Percentiles rank a stretch among this genome's conserved stretches.
phyloP scores from a whole-genome alignment of 345 rosid genomes.

The Aquilaria sinensis region DNA sequence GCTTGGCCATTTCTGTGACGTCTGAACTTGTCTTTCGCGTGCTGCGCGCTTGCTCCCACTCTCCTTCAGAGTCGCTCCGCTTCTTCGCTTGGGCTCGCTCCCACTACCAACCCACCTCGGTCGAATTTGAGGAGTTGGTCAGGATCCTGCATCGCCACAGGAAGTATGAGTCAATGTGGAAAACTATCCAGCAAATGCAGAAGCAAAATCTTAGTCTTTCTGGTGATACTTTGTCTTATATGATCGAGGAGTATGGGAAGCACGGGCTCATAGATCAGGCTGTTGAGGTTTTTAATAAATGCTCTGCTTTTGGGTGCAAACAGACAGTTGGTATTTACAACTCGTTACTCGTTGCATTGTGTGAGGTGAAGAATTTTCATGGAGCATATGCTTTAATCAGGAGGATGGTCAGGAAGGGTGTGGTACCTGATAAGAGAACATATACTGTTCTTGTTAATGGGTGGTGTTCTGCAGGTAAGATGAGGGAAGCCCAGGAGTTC shows the following conservation, averaged over 20 bases:
- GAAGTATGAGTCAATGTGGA: conserved; percentile 80
- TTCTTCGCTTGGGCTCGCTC: conserved; percentile 88
- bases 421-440: conserved; percentile 57
- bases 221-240: conserved; percentile 48
- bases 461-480: conserved; percentile 81
- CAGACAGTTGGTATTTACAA: conserved; percentile 50
- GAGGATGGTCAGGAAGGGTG: conserved; percentile 74
- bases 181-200: conserved; percentile 62
- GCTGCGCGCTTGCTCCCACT: conserved; percentile 67
- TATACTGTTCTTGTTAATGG: conserved; percentile 63
- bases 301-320: conserved; percentile 41
- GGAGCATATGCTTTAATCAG: conserved; percentile 80
- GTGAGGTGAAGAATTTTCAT: conserved; percentile 77
- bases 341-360: conserved; percentile 68
- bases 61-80: conserved; percentile 62
- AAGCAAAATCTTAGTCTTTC: conserved; percentile 44
- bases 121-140: conserved; percentile 65
- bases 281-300: conserved; percentile 73
- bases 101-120: conserved; percentile 56
- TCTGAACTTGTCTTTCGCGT: conserved; percentile 83
- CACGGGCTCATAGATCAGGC: conserved; percentile 75
- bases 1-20: conserved; percentile 40
- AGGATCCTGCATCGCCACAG: conserved; percentile 50
- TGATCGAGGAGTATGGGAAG: conserved; percentile 73
- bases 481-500: conserved; percentile 77